phyloP scores from a whole-genome alignment of 192 early-diverging fungal genomes.

The Dimargaris verticillata region DNA sequence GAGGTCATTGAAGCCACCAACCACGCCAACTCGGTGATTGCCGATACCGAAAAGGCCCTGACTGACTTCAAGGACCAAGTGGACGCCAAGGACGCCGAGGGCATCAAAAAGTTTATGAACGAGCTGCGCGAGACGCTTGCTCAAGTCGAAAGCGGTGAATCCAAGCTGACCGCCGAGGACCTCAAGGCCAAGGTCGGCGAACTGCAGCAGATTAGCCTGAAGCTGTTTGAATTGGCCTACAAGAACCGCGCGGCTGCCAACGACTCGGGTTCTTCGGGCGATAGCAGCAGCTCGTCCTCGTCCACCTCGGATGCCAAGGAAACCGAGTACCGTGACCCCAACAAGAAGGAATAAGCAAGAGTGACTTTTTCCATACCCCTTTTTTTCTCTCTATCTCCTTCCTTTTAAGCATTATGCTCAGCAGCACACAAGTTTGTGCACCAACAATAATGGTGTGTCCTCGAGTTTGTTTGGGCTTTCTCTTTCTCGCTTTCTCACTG shows the following conservation, averaged over 20 bases:
- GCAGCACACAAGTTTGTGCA: too few species aligned
- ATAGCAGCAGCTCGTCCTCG: conserved; percentile 12
- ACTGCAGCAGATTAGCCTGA: conserved; percentile 76
- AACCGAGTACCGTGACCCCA: conserved; percentile 60
- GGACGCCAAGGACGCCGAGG: conserved; percentile 67
- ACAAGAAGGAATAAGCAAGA: conserved; percentile 29
- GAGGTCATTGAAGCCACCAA: conserved; percentile 92
- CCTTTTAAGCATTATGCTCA: too few species aligned
- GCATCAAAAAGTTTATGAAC: conserved; percentile 68
- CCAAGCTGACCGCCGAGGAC: conserved; percentile 55
- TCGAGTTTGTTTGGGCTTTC: too few species aligned
- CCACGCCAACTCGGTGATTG: conserved; percentile 77
- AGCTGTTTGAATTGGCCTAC: conserved; percentile 97
- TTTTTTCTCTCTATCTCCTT: not conserved
- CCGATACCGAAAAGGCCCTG: conserved; percentile 89
- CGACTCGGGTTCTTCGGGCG: conserved; percentile 14
- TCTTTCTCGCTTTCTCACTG: too few species aligned
- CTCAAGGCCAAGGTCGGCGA: conserved; percentile 75
- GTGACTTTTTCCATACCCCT: not conserved
- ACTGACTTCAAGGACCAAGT: conserved; percentile 93
- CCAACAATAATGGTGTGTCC: too few species aligned
- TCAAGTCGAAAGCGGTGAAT: conserved; percentile 48
- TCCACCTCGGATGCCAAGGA: conserved; percentile 30
- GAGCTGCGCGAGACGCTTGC: conserved; percentile 64
- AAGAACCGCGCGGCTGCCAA: conserved; percentile 45